A percentile compares a stretch with the other conserved stretches of the same genome.
Evolutionary conservation across 1,284 basidiomycete species (phyloP).

Genomic region (Amanita bisporigera): DNA sequence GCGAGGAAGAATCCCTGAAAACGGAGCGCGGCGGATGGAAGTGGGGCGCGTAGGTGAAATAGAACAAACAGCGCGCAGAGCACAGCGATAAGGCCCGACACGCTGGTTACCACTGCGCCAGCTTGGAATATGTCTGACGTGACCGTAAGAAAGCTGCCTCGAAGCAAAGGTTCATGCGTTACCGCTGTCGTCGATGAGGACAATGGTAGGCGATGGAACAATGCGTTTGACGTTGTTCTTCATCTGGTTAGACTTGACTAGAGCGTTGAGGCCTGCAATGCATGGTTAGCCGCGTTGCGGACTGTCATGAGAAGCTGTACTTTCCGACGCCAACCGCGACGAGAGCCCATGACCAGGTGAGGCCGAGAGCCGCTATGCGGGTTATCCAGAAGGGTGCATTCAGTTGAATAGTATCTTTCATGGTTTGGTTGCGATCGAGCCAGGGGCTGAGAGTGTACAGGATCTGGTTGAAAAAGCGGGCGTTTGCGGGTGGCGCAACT

Average conservation of each 20-base stretch:
- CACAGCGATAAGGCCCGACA: constrained; percentile 50
- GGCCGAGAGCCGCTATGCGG: neutral
- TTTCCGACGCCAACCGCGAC: constrained; percentile 8
- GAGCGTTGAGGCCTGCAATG: constrained; percentile 47
- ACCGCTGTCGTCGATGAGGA: constrained; percentile 46
- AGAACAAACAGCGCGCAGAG: constrained; percentile 43
- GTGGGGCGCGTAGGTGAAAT: constrained; percentile 32
- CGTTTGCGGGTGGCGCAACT: too few species aligned
- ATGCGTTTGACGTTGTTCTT: constrained; percentile 36
- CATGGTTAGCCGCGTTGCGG: neutral
- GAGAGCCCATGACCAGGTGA: constrained; percentile 14
- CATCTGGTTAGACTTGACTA: constrained; percentile 48
- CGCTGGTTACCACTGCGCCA: constrained; percentile 54
- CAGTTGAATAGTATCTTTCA: neutral
- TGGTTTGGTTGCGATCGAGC: neutral
- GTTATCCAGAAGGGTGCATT: neutral
- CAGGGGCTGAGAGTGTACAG: neutral
- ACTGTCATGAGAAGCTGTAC: neutral
- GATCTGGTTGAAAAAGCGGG: too few species aligned
- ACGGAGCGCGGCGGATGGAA: constrained; percentile 37
- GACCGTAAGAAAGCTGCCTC: neutral
- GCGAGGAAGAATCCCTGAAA: constrained; percentile 49
- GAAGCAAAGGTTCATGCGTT: neutral
- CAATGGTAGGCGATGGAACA: constrained; percentile 35
- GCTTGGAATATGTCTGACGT: constrained; percentile 51